Conservation (phyloP, 345 rosid species). For the Salix purpurea region DNA sequence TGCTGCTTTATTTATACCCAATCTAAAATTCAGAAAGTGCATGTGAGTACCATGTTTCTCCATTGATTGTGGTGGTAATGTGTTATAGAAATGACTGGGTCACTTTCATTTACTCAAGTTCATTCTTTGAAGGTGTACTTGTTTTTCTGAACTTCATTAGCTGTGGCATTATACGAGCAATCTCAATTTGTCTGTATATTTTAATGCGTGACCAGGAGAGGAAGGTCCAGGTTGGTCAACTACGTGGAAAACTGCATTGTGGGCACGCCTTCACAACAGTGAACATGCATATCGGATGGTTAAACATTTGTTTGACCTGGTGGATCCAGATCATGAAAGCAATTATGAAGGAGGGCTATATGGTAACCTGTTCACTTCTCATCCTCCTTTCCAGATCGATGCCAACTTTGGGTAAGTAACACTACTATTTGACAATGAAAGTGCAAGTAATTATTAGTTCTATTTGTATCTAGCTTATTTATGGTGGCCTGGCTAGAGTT, state of each 20-base stretch:
- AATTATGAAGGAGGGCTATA: constrained; percentile 74
- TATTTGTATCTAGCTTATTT: neutral
- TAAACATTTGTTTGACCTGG: constrained; percentile 62
- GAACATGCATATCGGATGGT: constrained; percentile 72
- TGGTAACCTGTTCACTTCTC: constrained; percentile 83
- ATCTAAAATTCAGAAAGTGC: neutral
- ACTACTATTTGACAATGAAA: neutral
- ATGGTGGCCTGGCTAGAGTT: too few relatives aligned
- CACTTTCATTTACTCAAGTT: neutral
- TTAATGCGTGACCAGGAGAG: constrained; percentile 55
- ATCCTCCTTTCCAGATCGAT: constrained; percentile 98
- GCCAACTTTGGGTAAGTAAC: constrained; percentile 83
- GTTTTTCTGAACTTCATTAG: neutral
- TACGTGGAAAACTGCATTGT: constrained; percentile 76
- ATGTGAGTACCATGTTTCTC: neutral
- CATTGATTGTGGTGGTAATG: neutral
- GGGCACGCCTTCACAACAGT: constrained; percentile 78
- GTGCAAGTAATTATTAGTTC: neutral
- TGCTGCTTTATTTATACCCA: neutral
- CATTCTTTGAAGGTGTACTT: neutral
- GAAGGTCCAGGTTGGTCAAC: constrained; percentile 98
- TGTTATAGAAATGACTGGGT: neutral
- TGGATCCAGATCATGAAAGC: constrained; percentile 68
- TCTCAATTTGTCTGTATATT: neutral
- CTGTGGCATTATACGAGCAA: too few relatives aligned